A percentile compares a stretch with the other conserved stretches of the same genome.
Conservation (phyloP, 768 basidiomycete species). For the Kondoa malvinella region DNA sequence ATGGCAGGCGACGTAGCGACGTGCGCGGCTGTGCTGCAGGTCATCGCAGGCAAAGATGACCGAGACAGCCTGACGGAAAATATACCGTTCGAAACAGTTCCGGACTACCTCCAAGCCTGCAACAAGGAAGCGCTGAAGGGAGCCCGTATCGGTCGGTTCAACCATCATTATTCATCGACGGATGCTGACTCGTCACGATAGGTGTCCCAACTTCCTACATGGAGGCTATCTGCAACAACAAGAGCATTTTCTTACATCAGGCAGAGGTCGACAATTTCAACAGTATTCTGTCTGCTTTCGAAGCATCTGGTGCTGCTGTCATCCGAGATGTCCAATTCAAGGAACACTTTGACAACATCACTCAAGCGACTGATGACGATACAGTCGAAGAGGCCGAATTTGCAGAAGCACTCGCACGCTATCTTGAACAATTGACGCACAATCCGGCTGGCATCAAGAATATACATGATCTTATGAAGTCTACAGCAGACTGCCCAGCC, state of each 20-base stretch:
- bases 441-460: not conserved
- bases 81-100: not conserved
- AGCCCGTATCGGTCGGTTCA: not conserved
- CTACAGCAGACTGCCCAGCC: not conserved
- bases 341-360: too few relatives aligned
- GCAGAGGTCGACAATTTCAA: too few relatives aligned
- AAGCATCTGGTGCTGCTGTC: not conserved
- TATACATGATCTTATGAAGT: not conserved
- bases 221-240: too few relatives aligned
- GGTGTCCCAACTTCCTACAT: not conserved
- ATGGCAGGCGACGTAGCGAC: not conserved
- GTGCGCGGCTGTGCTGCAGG: not conserved
- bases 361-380: too few relatives aligned
- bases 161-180: not conserved
- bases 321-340: not conserved
- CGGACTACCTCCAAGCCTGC: not conserved
- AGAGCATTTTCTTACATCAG: too few relatives aligned
- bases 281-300: too few relatives aligned
- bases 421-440: not conserved
- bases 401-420: not conserved
- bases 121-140: not conserved
- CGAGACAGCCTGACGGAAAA: not conserved
- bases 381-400: not conserved
- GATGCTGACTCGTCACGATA: not conserved
- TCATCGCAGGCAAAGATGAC: constrained; percentile 7